phyloP scores from a whole-genome alignment of 2,329 filamentous ascomycete genomes.

The Aspergillus fumigatus region DNA sequence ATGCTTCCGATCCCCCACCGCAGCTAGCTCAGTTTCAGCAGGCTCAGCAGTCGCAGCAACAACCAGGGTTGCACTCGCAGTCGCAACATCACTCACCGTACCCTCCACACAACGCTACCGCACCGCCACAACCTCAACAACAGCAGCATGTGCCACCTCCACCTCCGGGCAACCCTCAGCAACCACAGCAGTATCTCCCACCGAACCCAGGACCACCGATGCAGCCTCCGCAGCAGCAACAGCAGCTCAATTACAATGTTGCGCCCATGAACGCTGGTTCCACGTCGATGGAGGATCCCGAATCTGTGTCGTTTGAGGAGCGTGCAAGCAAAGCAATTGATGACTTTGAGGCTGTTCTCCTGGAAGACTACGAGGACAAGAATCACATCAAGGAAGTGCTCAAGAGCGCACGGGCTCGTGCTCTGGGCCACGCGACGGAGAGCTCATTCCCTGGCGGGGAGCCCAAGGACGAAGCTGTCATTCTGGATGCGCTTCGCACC shows the following conservation, averaged over 20 bases:
- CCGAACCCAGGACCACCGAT: slow-evolving; percentile 6
- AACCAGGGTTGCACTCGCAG: slow-evolving; percentile 17
- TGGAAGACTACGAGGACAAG: slow-evolving; percentile 44
- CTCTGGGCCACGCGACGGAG: slow-evolving; percentile 35
- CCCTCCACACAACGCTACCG: neutral
- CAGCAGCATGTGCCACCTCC: slow-evolving; percentile 17
- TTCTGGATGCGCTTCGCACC: slow-evolving; percentile 37
- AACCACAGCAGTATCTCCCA: slow-evolving; percentile 12
- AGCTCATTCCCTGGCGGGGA: slow-evolving; percentile 42
- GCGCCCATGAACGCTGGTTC: slow-evolving; percentile 17
- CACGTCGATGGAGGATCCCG: slow-evolving; percentile 19
- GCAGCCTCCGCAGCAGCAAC: slow-evolving; percentile 16
- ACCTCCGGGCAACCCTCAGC: slow-evolving; percentile 4
- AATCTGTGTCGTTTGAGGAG: slow-evolving; percentile 35
- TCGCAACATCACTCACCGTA: slow-evolving; percentile 18
- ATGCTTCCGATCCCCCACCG: slow-evolving; percentile 35
- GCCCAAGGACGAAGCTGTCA: slow-evolving; percentile 41
- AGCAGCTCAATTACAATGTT: slow-evolving; percentile 12
- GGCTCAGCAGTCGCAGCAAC: slow-evolving; percentile 27
- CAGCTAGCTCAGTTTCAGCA: slow-evolving; percentile 30
- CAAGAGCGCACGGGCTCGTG: slow-evolving; percentile 39
- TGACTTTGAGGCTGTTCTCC: slow-evolving; percentile 41
- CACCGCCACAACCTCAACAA: slow-evolving; percentile 14
- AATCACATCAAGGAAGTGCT: slow-evolving; percentile 43
- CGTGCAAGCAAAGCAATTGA: slow-evolving; percentile 42